phyloP scores from a whole-genome alignment of 306 rosid species.

The Malus domestica region DNA sequence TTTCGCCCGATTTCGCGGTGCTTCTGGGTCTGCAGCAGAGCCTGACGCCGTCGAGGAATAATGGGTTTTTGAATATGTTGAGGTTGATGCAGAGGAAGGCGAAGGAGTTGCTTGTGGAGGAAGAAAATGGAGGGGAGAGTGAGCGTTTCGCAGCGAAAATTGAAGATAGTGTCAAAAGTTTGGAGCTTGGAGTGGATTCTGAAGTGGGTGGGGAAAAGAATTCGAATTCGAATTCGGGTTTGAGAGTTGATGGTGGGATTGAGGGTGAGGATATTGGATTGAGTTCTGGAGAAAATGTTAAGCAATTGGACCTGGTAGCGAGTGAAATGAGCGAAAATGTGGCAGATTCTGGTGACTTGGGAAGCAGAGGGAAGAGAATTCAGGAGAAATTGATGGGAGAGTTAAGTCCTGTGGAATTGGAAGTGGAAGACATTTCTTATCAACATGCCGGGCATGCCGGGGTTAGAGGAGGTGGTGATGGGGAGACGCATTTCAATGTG shows the following conservation, averaged over 20 bases:
- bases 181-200: conserved; percentile 11
- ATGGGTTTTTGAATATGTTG: conserved; percentile 90
- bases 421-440: conserved; percentile 70
- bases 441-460: conserved; percentile 87
- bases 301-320: not conserved
- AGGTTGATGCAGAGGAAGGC: conserved; percentile 90
- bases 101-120: conserved; percentile 41
- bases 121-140: conserved; percentile 34
- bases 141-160: not conserved
- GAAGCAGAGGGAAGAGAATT: conserved; percentile 79
- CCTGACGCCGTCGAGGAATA: conserved; percentile 78
- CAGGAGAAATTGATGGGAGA: conserved; percentile 58
- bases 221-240: not conserved
- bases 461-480: conserved; percentile 54
- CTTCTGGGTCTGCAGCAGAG: conserved; percentile 91
- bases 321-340: not conserved
- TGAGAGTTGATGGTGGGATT: not conserved
- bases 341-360: conserved; percentile 21
- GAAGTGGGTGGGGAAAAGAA: conserved; percentile 1
- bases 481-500: conserved; percentile 84
- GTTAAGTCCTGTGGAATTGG: conserved; percentile 50
- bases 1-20: conserved; percentile 68
- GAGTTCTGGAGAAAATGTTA: conserved; percentile 9
- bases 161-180: conserved; percentile 20
- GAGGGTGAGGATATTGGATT: not conserved